phyloP scores from a whole-genome alignment of 1,139 yeast species.

The Yamadazyma trypodendri region DNA sequence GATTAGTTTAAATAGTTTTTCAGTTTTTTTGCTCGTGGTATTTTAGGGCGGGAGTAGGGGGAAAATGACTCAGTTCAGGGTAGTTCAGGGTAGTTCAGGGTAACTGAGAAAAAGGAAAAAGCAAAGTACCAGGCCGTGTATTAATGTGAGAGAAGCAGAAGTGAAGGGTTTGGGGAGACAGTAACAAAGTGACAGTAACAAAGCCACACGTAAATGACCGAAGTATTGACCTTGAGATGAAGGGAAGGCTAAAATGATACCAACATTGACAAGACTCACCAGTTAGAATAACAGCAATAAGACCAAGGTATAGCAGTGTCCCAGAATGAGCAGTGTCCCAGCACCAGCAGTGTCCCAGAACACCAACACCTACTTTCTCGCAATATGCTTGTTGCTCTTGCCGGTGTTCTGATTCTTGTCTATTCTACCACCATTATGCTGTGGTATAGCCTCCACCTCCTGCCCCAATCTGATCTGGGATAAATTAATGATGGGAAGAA shows the following conservation, averaged over 20 bases:
- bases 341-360: too few species aligned
- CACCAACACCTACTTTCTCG: constrained; percentile 6
- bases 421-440: constrained; percentile 5
- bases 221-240: too few species aligned
- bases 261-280: too few species aligned
- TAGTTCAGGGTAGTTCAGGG: constrained; percentile 12
- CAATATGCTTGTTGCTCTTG: constrained; percentile 7
- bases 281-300: too few species aligned
- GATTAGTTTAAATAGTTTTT: background rate
- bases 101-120: constrained; percentile 1
- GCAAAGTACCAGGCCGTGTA: too few species aligned
- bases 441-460: constrained; percentile 35
- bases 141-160: background rate
- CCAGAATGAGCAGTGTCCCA: too few species aligned
- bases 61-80: constrained; percentile 23
- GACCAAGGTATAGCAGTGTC: too few species aligned
- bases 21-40: constrained; percentile 1
- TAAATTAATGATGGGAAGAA: constrained; percentile 49
- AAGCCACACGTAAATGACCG: too few species aligned
- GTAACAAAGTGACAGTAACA: too few species aligned
- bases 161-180: too few species aligned
- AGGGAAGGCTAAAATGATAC: too few species aligned
- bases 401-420: constrained; percentile 7
- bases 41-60: constrained; percentile 1
- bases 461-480: constrained; percentile 51